Conservation (phyloP, 2,329 filamentous ascomycete species). For the Colletotrichum australisinense region DNA sequence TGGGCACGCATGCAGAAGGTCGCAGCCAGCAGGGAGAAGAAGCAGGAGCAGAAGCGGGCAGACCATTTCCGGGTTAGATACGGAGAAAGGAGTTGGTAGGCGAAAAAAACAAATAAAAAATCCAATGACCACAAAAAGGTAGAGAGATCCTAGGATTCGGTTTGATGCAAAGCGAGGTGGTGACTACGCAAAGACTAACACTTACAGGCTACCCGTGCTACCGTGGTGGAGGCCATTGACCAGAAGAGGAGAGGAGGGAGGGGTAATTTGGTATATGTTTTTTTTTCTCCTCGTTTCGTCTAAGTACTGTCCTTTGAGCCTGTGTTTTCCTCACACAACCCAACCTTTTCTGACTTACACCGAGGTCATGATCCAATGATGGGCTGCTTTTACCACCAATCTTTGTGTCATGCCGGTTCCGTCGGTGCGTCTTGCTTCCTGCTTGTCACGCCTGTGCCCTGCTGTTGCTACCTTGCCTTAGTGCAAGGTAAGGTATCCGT, state of each 20-base stretch:
- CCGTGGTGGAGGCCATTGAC: background rate
- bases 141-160: background rate
- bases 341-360: background rate
- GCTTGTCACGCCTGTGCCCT: background rate
- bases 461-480: background rate
- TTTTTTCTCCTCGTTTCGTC: no score
- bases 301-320: background rate
- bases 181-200: background rate
- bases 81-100: background rate
- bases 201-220: no score
- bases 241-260: background rate
- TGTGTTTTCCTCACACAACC: background rate
- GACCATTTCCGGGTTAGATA: background rate
- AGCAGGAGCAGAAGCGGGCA: background rate
- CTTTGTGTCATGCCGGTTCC: background rate
- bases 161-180: background rate
- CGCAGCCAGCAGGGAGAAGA: background rate
- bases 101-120: no score
- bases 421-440: background rate
- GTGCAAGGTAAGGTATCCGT: no score
- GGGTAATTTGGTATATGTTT: background rate
- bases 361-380: background rate
- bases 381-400: background rate
- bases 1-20: constrained; percentile 3
- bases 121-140: background rate